Evolutionary conservation across 768 basidiomycete genomes (phyloP).

Genomic region (Lactarius psammicola): DNA sequence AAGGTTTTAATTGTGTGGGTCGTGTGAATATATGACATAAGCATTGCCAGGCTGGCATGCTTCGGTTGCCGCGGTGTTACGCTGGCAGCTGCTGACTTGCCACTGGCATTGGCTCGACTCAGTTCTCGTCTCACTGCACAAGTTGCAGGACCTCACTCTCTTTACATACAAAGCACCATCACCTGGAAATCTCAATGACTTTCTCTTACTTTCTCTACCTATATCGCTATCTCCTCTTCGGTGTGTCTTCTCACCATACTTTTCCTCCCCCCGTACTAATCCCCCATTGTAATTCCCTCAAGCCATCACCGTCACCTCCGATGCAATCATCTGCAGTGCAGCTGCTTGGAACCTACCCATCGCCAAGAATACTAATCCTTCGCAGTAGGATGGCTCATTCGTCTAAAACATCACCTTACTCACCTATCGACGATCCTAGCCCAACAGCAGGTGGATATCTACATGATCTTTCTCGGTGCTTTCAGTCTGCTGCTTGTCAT

Average conservation of each 20-base stretch:
- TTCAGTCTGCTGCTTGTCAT: conserved; percentile 27
- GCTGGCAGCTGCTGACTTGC: not conserved
- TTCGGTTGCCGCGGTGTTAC: not conserved
- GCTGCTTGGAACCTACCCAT: conserved; percentile 27
- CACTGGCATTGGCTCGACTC: not conserved
- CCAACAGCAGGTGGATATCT: conserved; percentile 20
- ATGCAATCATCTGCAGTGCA: conserved; percentile 29
- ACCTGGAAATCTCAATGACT: not conserved
- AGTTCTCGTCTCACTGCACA: conserved; percentile 1
- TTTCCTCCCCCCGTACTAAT: not conserved
- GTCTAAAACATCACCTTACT: not conserved
- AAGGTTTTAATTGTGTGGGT: not conserved
- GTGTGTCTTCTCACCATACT: conserved; percentile 2
- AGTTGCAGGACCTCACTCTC: conserved; percentile 13
- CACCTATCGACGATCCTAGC: not conserved
- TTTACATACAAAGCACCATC: not conserved
- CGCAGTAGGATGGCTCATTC: not conserved
- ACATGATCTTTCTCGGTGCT: conserved; percentile 29
- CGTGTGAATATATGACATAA: conserved; percentile 1
- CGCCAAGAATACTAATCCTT: conserved; percentile 9
- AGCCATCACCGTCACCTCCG: conserved; percentile 24
- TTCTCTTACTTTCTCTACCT: not conserved
- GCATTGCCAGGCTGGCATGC: not conserved
- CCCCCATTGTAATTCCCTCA: too few relatives aligned
- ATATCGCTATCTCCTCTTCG: conserved; percentile 16